Evolutionary conservation across 208 protist species (phyloP).

Genomic region (Naegleria fowleri): DNA sequence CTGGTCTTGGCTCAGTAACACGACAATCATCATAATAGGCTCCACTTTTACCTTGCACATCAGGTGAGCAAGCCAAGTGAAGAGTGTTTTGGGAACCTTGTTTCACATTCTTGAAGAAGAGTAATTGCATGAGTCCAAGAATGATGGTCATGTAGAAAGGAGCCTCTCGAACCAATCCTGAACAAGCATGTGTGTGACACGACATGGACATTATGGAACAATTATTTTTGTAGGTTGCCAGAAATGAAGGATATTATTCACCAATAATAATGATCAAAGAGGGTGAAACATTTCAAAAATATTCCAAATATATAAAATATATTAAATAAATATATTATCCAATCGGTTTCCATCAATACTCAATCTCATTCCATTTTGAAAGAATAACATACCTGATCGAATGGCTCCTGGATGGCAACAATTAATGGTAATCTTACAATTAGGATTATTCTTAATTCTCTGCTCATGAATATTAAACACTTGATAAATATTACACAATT

Average conservation of each 20-base stretch:
- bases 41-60: background rate
- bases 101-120: conserved; percentile 6
- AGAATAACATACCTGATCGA: background rate
- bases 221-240: too few species aligned
- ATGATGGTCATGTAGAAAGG: background rate
- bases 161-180: background rate
- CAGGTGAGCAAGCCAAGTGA: background rate
- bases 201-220: too few species aligned
- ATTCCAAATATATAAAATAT: too few species aligned
- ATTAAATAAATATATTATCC: too few species aligned
- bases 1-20: background rate
- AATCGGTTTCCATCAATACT: too few species aligned
- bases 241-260: too few species aligned
- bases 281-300: too few species aligned
- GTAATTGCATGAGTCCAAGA: background rate
- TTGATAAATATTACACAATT: background rate
- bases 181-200: too few species aligned
- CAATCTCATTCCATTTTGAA: too few species aligned
- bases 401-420: background rate
- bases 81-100: background rate
- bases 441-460: background rate
- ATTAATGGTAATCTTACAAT: conserved; percentile 1
- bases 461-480: background rate
- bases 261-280: too few species aligned
- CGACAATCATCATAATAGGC: background rate